phyloP scores from a whole-genome alignment of 2,329 filamentous ascomycete species.

The Pseudogymnoascus sp. region DNA sequence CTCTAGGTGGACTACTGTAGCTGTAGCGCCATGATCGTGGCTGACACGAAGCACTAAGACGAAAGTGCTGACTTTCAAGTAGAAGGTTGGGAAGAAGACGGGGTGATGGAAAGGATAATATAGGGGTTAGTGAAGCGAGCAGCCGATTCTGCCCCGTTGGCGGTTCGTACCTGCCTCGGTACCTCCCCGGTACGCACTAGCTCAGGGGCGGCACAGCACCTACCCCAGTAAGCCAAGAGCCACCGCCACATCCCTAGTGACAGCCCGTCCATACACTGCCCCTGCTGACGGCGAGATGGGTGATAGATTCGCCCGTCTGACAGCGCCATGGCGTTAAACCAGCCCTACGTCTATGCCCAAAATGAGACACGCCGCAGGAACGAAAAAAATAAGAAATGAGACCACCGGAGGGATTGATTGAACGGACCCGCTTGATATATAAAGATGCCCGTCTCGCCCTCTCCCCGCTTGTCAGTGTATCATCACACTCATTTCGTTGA shows the following conservation, averaged over 20 bases:
- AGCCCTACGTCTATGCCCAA: not conserved
- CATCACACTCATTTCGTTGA: not conserved
- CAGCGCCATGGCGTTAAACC: not conserved
- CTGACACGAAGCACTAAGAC: too few relatives aligned
- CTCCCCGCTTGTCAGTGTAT: not conserved
- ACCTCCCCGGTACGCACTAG: not conserved
- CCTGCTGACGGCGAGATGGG: not conserved
- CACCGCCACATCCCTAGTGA: not conserved
- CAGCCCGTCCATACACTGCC: not conserved
- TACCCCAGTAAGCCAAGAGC: not conserved
- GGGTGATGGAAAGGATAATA: too few relatives aligned
- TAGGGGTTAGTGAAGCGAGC: too few relatives aligned
- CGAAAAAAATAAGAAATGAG: not conserved
- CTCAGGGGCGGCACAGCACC: not conserved
- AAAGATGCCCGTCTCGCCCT: not conserved
- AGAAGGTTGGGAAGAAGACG: too few relatives aligned
- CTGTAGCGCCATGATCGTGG: constrained; percentile 16
- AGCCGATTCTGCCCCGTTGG: too few relatives aligned
- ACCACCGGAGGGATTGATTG: not conserved
- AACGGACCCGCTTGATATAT: not conserved
- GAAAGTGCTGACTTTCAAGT: too few relatives aligned
- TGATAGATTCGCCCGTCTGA: not conserved
- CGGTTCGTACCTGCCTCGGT: too few relatives aligned
- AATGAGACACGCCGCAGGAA: too few relatives aligned
- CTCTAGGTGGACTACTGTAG: constrained; percentile 16